phyloP scores from a whole-genome alignment of 805 yeast genomes.

The Saturnispora ahearnii region DNA sequence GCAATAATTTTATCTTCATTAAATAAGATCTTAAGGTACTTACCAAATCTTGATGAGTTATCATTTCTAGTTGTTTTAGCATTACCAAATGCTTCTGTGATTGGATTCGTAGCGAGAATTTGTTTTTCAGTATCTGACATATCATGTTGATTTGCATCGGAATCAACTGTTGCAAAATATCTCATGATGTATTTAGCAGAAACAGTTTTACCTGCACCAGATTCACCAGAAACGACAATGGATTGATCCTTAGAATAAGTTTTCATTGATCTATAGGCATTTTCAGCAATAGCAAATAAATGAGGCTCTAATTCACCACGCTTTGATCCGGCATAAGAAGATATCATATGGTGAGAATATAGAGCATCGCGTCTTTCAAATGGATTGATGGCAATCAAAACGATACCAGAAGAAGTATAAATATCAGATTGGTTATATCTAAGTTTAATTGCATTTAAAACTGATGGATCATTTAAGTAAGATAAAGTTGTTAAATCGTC shows the following conservation, averaged over 20 bases:
- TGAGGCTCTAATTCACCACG: constrained; percentile 97
- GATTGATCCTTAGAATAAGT: constrained; percentile 82
- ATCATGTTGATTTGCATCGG: constrained; percentile 39
- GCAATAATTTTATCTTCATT: constrained; percentile 66
- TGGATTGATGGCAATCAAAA: constrained; percentile 92
- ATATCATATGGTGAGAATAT: constrained; percentile 86
- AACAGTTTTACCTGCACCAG: constrained; percentile 98
- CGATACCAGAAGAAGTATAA: constrained; percentile 95
- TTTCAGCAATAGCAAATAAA: constrained; percentile 94
- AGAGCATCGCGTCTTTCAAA: constrained; percentile 87
- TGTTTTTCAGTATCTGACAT: constrained; percentile 90
- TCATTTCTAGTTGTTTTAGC: constrained; percentile 97
- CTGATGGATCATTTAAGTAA: constrained; percentile 93
- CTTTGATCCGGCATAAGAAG: constrained; percentile 86
- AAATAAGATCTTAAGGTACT: constrained; percentile 85
- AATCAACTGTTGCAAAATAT: constrained; percentile 90
- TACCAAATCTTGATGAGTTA: constrained; percentile 96
- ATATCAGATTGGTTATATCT: constrained; percentile 86
- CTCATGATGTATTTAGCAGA: constrained; percentile 96
- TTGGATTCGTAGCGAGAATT: constrained; percentile 92
- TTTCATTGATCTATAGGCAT: constrained; percentile 92
- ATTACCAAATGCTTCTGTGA: constrained; percentile 97
- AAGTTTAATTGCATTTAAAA: constrained; percentile 82
- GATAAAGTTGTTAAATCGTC: constrained; percentile 91
- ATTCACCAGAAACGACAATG: constrained; percentile 93